Evolutionary conservation across 306 rosid genomes (phyloP), one percentile per base, ranked within the genome.

Genomic region (Dryas alaskensis): DNA sequence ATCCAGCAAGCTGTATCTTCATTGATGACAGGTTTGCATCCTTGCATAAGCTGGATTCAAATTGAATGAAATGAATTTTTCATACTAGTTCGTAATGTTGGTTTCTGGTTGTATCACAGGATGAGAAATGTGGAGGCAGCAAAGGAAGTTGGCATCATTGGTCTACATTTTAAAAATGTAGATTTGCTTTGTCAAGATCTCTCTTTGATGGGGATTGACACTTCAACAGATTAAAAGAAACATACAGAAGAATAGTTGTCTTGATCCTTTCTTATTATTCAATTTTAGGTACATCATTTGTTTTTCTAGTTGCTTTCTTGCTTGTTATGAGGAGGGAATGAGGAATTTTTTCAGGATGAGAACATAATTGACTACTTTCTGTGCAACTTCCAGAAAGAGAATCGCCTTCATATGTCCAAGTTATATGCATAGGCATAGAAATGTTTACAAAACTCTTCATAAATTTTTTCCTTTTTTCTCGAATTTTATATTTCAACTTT

Each of bases 1-100:
- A 88, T 80, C 87, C 97, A 46, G 45, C 68, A 8, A 79, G 76
- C 78, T 94, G 98, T 73, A 75, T 94, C 70, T 94, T 94, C 63
- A 51, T 94, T 5, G 97, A 94, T 72, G 96, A 94, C 87, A 94
- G 98, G 97, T 94, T 79, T 16, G 75, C 61, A 42, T n/a, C 25
- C 39, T 57, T 59, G 31, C 12, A 10, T 45, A 31, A 54, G 5
- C 16, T 65, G 68, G 37, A 31, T 31, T 31, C 37, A 31, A 57
- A 10, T 4, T 55, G 60, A 51, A 55, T 19, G 60, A 17, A 58
- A 44, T 48, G 11, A 49, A 44, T 45, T 60, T 71, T 16, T 31
- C 17, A n/a, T 70, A 3, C 5, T 22, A 44, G 44, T 42, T 57
- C 13, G 14, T 53, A 3, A 0, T 45, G 44, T 25, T 14, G 10